Evolutionary conservation across 2,329 filamentous ascomycete species (phyloP).

Genomic region (Parastagonospora avenae): DNA sequence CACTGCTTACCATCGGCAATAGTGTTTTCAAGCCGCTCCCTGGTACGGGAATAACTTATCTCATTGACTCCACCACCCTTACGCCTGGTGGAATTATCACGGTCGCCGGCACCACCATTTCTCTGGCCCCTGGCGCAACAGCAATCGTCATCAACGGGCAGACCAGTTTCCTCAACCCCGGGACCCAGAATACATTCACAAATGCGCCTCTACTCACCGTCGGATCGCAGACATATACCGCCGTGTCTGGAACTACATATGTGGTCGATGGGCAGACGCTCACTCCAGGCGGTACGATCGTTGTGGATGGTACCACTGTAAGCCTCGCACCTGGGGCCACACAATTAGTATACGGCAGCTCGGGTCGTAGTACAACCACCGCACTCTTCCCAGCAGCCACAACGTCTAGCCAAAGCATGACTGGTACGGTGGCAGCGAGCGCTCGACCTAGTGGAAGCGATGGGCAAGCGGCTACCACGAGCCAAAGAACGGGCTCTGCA

Average conservation of each 20-base stretch:
- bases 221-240: constrained; percentile 36
- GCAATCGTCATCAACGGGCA: constrained; percentile 40
- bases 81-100: constrained; percentile 46
- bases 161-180: constrained; percentile 36
- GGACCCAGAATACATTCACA: constrained; percentile 19
- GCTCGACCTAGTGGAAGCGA: constrained; percentile 17
- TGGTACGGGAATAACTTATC: constrained; percentile 41
- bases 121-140: constrained; percentile 33
- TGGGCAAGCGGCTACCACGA: constrained; percentile 14
- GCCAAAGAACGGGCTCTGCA: constrained; percentile 4
- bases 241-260: constrained; percentile 37
- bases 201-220: constrained; percentile 41
- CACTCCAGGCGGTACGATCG: constrained; percentile 45
- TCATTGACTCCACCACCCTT: constrained; percentile 45
- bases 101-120: constrained; percentile 34
- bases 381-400: constrained; percentile 49
- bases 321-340: constrained; percentile 45
- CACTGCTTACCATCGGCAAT: constrained; percentile 35
- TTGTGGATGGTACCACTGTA: constrained; percentile 39
- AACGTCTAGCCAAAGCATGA: constrained; percentile 19
- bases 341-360: constrained; percentile 42
- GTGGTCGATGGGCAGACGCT: constrained; percentile 47
- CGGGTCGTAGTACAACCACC: constrained; percentile 36
- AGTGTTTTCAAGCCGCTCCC: constrained; percentile 33
- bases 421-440: constrained; percentile 13